These are phyloP conservation scores for Hygrocybe coccinea DNA, from an alignment of 768 basidiomycete species.

Conservation along the genomic window DNA sequence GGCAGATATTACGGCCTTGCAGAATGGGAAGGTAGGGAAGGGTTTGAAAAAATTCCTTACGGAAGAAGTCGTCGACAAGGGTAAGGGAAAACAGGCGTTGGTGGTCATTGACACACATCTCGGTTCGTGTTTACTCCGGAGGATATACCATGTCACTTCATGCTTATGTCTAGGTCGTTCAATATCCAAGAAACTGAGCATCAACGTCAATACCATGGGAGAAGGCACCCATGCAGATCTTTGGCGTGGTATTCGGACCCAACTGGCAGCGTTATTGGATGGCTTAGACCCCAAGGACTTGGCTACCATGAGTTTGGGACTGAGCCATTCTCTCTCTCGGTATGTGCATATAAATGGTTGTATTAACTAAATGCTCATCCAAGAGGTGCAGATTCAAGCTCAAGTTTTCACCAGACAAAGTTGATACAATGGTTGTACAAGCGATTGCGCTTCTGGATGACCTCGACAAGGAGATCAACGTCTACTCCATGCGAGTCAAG, in stretches of 20 bases:
- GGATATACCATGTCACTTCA: neutral
- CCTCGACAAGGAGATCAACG: conserved; percentile 99
- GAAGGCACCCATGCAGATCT: conserved; percentile 62
- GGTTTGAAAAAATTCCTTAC: conserved; percentile 90
- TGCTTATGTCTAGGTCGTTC: conserved; percentile 11
- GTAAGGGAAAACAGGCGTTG: conserved; percentile 80
- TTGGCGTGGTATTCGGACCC: conserved; percentile 92
- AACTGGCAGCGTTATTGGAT: conserved; percentile 80
- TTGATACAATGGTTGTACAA: conserved; percentile 99
- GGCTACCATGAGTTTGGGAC: conserved; percentile 95
- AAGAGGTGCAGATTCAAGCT: conserved; percentile 78
- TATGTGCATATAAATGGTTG: conserved; percentile 28
- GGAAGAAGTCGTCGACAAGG: conserved; percentile 81
- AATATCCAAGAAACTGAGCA: conserved; percentile 90
- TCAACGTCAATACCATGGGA: conserved; percentile 67
- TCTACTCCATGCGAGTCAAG: conserved; percentile 98
- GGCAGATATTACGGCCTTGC: conserved; percentile 90
- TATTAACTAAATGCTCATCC: neutral
- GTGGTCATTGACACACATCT: conserved; percentile 88
- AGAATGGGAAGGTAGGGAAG: conserved; percentile 90
- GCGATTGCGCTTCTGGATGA: conserved; percentile 97
- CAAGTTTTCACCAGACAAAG: conserved; percentile 99
- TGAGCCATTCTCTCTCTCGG: conserved; percentile 96
- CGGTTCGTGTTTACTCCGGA: conserved; percentile 46
- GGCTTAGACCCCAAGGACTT: conserved; percentile 91